phyloP scores from a whole-genome alignment of 2,329 filamentous ascomycete genomes.

The Xylaria hypoxylon region DNA sequence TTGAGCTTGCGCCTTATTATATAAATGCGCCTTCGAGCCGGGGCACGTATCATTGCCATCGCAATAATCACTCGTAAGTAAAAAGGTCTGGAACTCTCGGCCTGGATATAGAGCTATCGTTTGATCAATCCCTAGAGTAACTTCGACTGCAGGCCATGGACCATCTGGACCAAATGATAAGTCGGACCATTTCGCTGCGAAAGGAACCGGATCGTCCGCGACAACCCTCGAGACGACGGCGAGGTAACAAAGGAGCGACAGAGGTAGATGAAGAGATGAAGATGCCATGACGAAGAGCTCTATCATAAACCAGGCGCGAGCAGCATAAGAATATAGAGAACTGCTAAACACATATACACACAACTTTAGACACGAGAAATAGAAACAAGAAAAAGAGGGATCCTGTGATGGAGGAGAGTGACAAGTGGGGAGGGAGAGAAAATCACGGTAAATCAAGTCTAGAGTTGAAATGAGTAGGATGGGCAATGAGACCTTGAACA shows the following conservation, averaged over 20 bases:
- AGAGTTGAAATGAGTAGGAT: background rate
- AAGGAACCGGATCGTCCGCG: conserved; percentile 34
- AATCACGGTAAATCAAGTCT: background rate
- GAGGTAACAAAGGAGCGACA: conserved; percentile 46
- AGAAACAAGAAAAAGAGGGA: conserved; percentile 13
- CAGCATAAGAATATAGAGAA: conserved; percentile 28
- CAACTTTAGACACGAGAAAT: conserved; percentile 2
- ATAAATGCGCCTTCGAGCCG: conserved; percentile 46
- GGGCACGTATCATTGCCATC: conserved; percentile 45
- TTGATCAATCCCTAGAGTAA: conserved; percentile 43
- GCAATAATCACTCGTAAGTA: conserved; percentile 50
- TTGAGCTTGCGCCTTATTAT: conserved; percentile 46
- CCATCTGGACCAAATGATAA: conserved; percentile 51
- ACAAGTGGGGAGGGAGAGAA: conserved; percentile 24
- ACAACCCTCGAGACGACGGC: conserved; percentile 35
- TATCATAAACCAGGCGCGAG: conserved; percentile 33
- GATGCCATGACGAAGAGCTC: conserved; percentile 40
- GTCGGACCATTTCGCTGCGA: conserved; percentile 47
- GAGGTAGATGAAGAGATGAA: conserved; percentile 39
- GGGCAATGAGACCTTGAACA: background rate
- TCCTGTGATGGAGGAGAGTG: conserved; percentile 3
- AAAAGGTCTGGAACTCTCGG: conserved; percentile 45
- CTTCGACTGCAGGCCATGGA: conserved; percentile 51
- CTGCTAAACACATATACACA: conserved; percentile 11
- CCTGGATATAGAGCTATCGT: conserved; percentile 50